Evolutionary conservation across 2,329 filamentous ascomycete genomes (phyloP), one percentile per base, ranked within the genome.

Genomic region (Fusarium domesticum): DNA sequence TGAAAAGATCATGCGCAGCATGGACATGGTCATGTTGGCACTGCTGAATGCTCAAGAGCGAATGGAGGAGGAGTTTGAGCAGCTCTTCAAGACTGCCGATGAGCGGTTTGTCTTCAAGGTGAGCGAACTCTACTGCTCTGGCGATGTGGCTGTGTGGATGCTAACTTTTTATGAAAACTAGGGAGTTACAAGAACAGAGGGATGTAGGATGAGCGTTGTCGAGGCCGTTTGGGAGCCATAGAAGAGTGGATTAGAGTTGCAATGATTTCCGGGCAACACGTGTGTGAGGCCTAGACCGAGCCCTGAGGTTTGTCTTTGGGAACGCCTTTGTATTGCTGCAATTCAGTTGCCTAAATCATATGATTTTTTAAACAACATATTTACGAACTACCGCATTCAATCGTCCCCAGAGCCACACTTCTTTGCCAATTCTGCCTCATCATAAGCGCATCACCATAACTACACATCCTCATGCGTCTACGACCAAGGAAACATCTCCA

Each of bases 11-110:
- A 71, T 75, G 44, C 61, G 70, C 11, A 66, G 69, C 25, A 76
- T 78, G 72, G 76, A 78, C 50, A 57, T 78, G 49, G 62, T 76
- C 3, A 78, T 80, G 76, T 55, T 78, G 57, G 68, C 68, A 8
- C 47, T 77, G 25, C 63, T 77, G 30, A 80, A 79, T 49, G 69
- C 75, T 3, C 70, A 75, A 54, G 77, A 80, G 61, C 67, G 76
- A 7, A 65, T 65, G 3, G 70, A 73, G 47, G 56, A 60, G 6
- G 74, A 76, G 48, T 79, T 77, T 45, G 54, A 59, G 23, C 60
- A 63, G 10, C 49, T 80, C 8, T 78, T 79, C 49, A 56, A 51
- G 39, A 56, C 61, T 25, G 72, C 69, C 2, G 68, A 73, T 42
- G 50, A 62, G 16, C 57, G 72, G 1, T 76, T 76, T 46, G 56